phyloP scores from a whole-genome alignment of 78 protist species.

The Trichosphaerium sp. region DNA sequence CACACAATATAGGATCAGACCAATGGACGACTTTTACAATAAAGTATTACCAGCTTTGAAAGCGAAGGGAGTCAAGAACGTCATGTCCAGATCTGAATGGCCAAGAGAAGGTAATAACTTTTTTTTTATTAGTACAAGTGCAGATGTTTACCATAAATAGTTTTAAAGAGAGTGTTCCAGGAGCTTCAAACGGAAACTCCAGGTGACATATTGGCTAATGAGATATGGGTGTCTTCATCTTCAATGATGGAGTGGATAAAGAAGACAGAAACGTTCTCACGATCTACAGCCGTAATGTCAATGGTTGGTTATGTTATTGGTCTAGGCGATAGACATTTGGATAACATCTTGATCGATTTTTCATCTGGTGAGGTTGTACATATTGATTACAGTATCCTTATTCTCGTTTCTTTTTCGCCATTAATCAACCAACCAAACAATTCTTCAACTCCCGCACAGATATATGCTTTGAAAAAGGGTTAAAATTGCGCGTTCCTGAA shows the following conservation, averaged over 20 bases:
- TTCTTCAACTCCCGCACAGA: constrained; percentile 11
- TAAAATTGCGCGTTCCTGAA: constrained; percentile 60
- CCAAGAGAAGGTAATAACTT: constrained; percentile 32
- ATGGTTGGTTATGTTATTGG: constrained; percentile 77
- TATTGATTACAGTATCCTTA: constrained; percentile 59
- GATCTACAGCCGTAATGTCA: constrained; percentile 67
- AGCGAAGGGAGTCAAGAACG: constrained; percentile 20
- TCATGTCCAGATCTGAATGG: constrained; percentile 34
- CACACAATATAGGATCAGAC: background rate
- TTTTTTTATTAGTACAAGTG: background rate
- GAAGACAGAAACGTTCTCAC: constrained; percentile 29
- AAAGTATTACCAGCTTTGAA: constrained; percentile 44
- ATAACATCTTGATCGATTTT: constrained; percentile 65
- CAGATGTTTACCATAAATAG: background rate
- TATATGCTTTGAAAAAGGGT: constrained; percentile 73
- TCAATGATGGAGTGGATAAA: constrained; percentile 34
- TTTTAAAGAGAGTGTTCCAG: constrained; percentile 35
- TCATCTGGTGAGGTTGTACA: constrained; percentile 70
- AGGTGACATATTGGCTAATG: background rate
- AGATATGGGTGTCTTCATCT: constrained; percentile 47
- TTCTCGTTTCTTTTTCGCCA: background rate
- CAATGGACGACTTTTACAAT: constrained; percentile 4
- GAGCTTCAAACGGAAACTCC: constrained; percentile 54
- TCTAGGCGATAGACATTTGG: constrained; percentile 74
- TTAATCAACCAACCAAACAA: background rate